phyloP scores from a whole-genome alignment of 2,329 filamentous ascomycete species.

The Xylogone sp. region DNA sequence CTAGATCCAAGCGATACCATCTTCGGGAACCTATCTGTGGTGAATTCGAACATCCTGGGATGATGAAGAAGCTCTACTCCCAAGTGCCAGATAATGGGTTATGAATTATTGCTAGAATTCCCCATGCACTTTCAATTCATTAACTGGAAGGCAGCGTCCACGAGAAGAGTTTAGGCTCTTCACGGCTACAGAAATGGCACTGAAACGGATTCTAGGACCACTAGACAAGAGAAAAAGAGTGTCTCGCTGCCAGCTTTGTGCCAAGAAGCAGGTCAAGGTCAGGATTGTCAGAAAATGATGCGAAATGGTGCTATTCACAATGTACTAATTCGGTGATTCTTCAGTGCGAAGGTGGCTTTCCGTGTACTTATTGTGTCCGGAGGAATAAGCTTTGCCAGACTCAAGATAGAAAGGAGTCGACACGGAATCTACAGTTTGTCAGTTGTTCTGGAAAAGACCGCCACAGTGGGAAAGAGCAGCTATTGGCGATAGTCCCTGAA shows the following conservation, averaged over 20 bases:
- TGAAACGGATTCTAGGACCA: not conserved
- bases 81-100: not conserved
- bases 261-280: not conserved
- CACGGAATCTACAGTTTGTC: not conserved
- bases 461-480: not conserved
- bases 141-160: not conserved
- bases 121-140: not conserved
- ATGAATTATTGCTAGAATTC: not conserved
- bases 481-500: not conserved
- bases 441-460: not conserved
- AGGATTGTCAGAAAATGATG: not conserved
- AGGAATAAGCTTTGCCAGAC: not conserved
- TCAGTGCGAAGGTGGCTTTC: not conserved
- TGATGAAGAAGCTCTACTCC: not conserved
- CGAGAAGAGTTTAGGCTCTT: not conserved
- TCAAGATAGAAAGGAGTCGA: not conserved
- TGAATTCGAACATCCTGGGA: not conserved
- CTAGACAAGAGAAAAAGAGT: constrained; percentile 1
- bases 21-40: not conserved
- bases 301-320: not conserved
- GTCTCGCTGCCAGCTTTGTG: not conserved
- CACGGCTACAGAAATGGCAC: not conserved
- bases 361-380: not conserved
- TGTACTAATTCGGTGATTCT: not conserved
- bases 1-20: not conserved